A percentile compares a stretch with the other conserved stretches of the same genome.
Evolutionary conservation across 1,284 basidiomycete genomes (phyloP).

Genomic region (Caloboletus firmus): DNA sequence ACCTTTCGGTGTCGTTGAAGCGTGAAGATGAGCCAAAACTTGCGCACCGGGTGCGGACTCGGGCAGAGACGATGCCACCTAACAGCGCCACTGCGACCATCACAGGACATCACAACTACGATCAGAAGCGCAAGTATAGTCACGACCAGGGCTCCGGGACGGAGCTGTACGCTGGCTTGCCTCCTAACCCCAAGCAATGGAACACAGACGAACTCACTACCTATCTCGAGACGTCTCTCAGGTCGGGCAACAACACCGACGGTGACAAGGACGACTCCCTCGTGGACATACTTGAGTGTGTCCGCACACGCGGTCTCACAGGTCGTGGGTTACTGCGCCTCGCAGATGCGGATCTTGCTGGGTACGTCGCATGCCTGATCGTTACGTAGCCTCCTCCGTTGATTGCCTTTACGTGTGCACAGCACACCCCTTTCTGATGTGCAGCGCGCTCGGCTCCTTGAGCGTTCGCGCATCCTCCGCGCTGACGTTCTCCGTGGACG

Average conservation of each 20-base stretch:
- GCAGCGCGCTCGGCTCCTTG: constrained; percentile 23
- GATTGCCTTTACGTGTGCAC: background rate
- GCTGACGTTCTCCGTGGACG: constrained; percentile 26
- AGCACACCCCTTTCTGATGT: constrained; percentile 26
- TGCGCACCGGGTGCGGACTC: constrained; percentile 3
- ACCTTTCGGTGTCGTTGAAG: background rate
- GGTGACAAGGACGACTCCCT: background rate
- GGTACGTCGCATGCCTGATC: constrained; percentile 15
- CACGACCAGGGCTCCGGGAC: background rate
- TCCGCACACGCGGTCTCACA: constrained; percentile 27
- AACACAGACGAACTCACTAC: constrained; percentile 20
- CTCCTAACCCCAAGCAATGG: constrained; percentile 33
- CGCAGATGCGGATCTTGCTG: constrained; percentile 25
- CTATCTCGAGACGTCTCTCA: constrained; percentile 26
- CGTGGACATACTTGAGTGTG: constrained; percentile 18
- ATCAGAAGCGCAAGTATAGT: background rate
- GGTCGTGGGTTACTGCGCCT: constrained; percentile 31
- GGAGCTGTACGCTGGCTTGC: constrained; percentile 5
- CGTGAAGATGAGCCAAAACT: background rate
- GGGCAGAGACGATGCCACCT: constrained; percentile 18
- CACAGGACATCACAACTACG: background rate
- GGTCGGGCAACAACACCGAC: background rate
- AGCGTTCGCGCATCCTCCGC: constrained; percentile 28
- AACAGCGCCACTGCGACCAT: constrained; percentile 2
- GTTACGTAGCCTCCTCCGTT: background rate